Base-by-base conservation (phyloP, 306 rosid genomes). In the Macrotyloma uniflorum region DNA sequence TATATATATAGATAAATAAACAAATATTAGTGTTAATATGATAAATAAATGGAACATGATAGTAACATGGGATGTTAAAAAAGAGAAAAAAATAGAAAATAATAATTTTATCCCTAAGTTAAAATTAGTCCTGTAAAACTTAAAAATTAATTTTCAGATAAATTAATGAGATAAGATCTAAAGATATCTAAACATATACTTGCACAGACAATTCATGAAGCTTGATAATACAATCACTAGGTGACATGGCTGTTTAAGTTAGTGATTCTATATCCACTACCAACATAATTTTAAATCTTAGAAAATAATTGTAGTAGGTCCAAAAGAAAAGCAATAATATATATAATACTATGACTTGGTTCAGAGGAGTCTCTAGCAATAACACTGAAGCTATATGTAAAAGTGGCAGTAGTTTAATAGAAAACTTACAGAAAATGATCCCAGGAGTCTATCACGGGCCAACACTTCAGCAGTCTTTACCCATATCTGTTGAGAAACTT, bases 401-500 rank as follows among this genome's bases (percentile, higher is more conserved):
- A 54, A 51, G 54, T 42, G 28, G 57, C 7, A 45, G 36, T 24
- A 32, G 70, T 57, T 55, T 42, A 23, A 70, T 5, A 71, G 57
- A 83, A 65, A 62, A 64, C 92, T 95, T 82, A 95, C 98, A 75
- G 93, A 82, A 83, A 89, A 95, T 65, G 98, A 95, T 55, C 98
- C 98, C 8, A 95, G 92, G 67, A 95, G 98, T 40, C 98, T 85
- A 38, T 95, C 98, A 3, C 98, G 96, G 2, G 98, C 89, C 91
- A 95, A 85, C 65, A 91, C 86, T 72, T 92, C 89, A 72, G 97
- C 91, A 49, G 97, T 95, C 82, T 95, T 95, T 79, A 95, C 97
- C 98, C 98, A 95, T 70, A 92, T 82, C 98, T 95, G 90, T 67
- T 54, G 35, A 75, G 55, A 80, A 58, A 80, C 42, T 65, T 24